Percentiles rank a stretch among this genome's conserved stretches.
Evolutionary conservation across 805 yeast genomes (phyloP).

Genomic region (Wickerhamiella kazuoi): DNA sequence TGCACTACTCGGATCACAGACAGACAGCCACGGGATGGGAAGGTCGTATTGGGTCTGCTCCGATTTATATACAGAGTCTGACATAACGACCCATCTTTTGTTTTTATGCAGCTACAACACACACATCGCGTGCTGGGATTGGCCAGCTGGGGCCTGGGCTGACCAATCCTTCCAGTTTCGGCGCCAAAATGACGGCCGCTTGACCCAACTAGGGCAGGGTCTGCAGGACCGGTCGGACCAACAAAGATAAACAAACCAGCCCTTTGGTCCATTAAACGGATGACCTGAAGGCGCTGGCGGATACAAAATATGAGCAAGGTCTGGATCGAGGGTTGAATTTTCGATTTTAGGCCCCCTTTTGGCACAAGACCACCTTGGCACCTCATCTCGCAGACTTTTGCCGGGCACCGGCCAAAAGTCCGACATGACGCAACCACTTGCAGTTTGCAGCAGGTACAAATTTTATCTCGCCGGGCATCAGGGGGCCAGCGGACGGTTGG

Average conservation of each 20-base stretch:
- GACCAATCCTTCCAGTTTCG: background rate
- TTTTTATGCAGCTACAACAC: constrained; percentile 7
- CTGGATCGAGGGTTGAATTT: too few species aligned
- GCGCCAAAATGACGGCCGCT: background rate
- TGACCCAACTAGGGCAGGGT: background rate
- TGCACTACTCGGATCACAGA: background rate
- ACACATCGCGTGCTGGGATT: constrained; percentile 8
- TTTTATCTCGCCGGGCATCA: background rate
- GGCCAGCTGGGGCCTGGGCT: constrained; percentile 2
- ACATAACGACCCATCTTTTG: constrained; percentile 7
- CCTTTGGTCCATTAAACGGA: too few species aligned
- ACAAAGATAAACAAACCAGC: background rate
- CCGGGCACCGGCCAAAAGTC: background rate
- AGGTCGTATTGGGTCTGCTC: background rate
- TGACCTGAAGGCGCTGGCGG: too few species aligned
- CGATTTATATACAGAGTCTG: constrained; percentile 5
- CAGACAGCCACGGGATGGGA: constrained; percentile 1
- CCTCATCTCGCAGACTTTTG: background rate
- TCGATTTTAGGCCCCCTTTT: too few species aligned
- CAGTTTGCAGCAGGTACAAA: background rate
- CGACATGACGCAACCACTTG: background rate
- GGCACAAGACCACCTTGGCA: too few species aligned
- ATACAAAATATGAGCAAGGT: too few species aligned
- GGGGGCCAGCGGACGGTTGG: too few species aligned
- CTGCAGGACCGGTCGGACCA: background rate